Base-by-base conservation (phyloP, 2,329 filamentous ascomycete species). In the Aspergillus cejpii region DNA sequence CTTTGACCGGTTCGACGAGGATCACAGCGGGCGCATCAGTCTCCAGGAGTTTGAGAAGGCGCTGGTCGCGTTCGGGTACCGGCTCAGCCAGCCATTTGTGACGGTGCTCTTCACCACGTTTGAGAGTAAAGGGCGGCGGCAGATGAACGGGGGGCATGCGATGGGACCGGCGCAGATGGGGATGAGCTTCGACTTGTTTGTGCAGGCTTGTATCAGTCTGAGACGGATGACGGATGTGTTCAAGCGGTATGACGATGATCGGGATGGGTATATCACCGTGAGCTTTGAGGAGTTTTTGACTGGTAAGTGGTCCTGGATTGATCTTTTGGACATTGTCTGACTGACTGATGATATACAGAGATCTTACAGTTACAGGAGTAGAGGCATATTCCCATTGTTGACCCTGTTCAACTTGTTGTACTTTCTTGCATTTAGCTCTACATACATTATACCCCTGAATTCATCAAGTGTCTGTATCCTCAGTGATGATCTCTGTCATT, bases 151-250 rank as follows among this genome's bases (percentile, higher is more conserved):
- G 31, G 31, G 67, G 57, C 49, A 53, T 39, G 43, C 55, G 6
- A 54, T 52, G 31, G 56, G 50, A 12, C 51, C 56, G 19, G 51
- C 42, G 23, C 58, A 62, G 43, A 76, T 80, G 61, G 83, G 83
- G 28, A 87, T 89, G 79, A 87, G 84, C 69, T 98, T 98, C 62
- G 92, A 98, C 71, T 70, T 98, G 41, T 98, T 98, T 61, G 92
- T 98, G 49, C 92, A 98, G 75, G 88, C 88, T 41, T 97, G 92
- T 68, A 97, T 98, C 63, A 89, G 83, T 58, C 75, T 98, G 60
- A 96, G 97, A 78, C 80, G 92, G 57, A 97, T 98, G 91, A 98
- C 92, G 48, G 92, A 98, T 67, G 89, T 95, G 21, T 98, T 98
- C 67, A 98, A 98, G 77, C 91, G 90, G 70, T 98, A 97, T 66